Evolutionary conservation across 805 yeast genomes (phyloP).

Genomic region (Yarrowia deformans): DNA sequence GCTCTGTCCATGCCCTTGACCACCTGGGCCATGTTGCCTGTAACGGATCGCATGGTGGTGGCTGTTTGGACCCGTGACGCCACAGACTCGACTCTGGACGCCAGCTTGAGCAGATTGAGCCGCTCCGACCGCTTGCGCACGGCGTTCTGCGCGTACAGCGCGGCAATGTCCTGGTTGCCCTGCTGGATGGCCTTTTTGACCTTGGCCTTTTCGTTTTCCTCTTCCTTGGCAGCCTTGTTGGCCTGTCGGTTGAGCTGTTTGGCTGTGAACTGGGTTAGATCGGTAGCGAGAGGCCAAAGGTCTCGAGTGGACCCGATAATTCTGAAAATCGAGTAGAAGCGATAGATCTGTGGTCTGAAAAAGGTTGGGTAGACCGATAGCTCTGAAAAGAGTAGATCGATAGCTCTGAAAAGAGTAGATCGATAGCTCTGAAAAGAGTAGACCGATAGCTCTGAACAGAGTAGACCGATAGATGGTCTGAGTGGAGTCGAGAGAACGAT

Average conservation of each 20-base stretch:
- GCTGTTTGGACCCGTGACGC: conserved; percentile 97
- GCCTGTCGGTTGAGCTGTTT: conserved; percentile 93
- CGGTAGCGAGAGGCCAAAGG: neutral
- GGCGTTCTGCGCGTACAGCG: conserved; percentile 93
- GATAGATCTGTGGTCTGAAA: no score
- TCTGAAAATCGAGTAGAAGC: no score
- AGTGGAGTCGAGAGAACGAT: no score
- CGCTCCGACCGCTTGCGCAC: conserved; percentile 89
- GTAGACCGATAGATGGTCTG: no score
- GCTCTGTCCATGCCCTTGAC: conserved; percentile 97
- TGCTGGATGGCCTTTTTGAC: conserved; percentile 86
- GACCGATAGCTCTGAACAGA: no score
- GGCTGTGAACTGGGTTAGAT: conserved; percentile 72
- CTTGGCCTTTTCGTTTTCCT: conserved; percentile 81
- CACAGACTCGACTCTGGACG: conserved; percentile 93
- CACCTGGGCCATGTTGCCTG: conserved; percentile 91
- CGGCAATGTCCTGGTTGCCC: conserved; percentile 91
- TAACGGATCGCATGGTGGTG: conserved; percentile 94
- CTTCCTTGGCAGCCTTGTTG: conserved; percentile 88
- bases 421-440: no score
- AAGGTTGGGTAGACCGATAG: no score
- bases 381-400: no score
- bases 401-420: no score
- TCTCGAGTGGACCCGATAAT: neutral
- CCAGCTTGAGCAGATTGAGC: conserved; percentile 76